Evolutionary conservation across 306 rosid genomes (phyloP).

Genomic region (Acmispon strigosus): DNA sequence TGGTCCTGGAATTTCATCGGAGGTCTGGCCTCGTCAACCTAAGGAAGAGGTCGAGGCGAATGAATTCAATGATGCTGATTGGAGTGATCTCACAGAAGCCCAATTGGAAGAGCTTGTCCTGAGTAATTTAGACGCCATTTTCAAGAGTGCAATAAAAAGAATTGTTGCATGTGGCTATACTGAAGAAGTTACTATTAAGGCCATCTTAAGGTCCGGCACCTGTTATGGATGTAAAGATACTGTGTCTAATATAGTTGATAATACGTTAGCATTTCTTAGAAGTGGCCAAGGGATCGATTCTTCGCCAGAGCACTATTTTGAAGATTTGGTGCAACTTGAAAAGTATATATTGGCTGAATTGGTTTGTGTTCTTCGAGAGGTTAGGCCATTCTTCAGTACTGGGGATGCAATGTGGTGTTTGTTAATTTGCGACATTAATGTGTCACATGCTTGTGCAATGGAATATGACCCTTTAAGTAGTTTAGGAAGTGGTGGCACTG

Average conservation of each 20-base stretch:
- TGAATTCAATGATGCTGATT: conserved; percentile 59
- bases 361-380: conserved; percentile 75
- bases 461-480: conserved; percentile 49
- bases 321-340: conserved; percentile 71
- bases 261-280: conserved; percentile 53
- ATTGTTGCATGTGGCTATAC: conserved; percentile 56
- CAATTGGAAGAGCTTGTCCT: conserved; percentile 77
- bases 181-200: conserved; percentile 65
- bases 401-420: conserved; percentile 97
- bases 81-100: conserved; percentile 74
- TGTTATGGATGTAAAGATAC: conserved; percentile 80
- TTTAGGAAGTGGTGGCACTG: conserved; percentile 31
- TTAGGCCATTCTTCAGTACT: conserved; percentile 72
- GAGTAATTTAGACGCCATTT: conserved; percentile 57
- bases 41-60: conserved; percentile 52
- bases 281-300: conserved; percentile 60
- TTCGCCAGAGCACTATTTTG: conserved; percentile 57
- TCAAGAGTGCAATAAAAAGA: conserved; percentile 65
- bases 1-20: conserved; percentile 37
- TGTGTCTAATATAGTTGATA: conserved; percentile 71
- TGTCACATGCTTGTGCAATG: conserved; percentile 84
- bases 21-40: conserved; percentile 41
- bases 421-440: conserved; percentile 71
- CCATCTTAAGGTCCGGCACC: conserved; percentile 66
- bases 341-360: conserved; percentile 71